These are phyloP conservation scores for Ephemerocybe angulata DNA, from an alignment of 768 basidiomycete genomes.

Conservation along the genomic window DNA sequence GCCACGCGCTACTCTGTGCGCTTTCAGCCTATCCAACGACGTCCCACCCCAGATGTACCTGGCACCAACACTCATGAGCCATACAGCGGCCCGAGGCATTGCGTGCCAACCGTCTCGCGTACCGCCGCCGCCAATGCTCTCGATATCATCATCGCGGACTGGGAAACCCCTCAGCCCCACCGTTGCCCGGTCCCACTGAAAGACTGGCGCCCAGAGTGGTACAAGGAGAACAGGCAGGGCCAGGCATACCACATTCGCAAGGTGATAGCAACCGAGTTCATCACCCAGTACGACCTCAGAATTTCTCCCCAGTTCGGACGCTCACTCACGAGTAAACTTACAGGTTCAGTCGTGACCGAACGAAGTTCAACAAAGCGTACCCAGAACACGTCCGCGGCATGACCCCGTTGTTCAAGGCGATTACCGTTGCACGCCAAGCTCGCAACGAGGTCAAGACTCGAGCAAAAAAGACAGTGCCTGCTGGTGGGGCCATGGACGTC, in stretches of 20 bases:
- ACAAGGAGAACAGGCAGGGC: neutral
- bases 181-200: neutral
- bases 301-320: neutral
- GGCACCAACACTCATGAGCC: neutral
- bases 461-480: neutral
- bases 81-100: neutral
- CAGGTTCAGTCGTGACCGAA: slow-evolving; percentile 1
- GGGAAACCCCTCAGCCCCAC: neutral
- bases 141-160: neutral
- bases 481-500: too few species aligned
- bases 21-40: too few species aligned
- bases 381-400: slow-evolving; percentile 3
- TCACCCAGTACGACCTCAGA: slow-evolving; percentile 2
- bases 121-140: neutral
- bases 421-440: neutral
- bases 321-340: neutral
- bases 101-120: neutral
- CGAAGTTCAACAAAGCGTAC: neutral
- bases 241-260: slow-evolving; percentile 1
- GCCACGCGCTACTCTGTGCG: too few species aligned
- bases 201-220: slow-evolving; percentile 8
- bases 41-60: neutral
- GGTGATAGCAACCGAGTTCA: slow-evolving; percentile 9
- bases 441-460: neutral
- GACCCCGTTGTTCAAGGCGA: neutral